Percentiles rank a stretch among this genome's conserved stretches.
These are phyloP conservation scores for Kandelia obovata DNA, from an alignment of 345 rosid species.

Conservation along the genomic window DNA sequence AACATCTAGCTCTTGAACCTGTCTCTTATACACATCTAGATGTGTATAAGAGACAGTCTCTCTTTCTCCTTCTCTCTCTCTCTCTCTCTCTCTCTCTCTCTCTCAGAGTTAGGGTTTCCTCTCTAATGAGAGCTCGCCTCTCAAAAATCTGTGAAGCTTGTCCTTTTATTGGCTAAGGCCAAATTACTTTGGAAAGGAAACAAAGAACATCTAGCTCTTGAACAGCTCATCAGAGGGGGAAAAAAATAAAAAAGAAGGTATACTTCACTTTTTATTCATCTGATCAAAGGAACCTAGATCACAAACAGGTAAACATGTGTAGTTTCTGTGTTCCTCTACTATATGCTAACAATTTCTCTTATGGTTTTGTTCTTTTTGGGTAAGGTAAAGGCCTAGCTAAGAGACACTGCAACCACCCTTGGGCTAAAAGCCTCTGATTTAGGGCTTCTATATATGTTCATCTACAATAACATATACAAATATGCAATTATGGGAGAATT, in stretches of 20 bases:
- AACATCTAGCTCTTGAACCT: slow-evolving; percentile 22
- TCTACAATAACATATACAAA: slow-evolving; percentile 2
- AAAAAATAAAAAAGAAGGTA: slow-evolving; percentile 13
- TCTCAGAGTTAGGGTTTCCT: slow-evolving; percentile 43
- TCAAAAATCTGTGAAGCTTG: slow-evolving; percentile 17
- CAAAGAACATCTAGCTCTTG: slow-evolving; percentile 26
- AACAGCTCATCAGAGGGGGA: slow-evolving; percentile 6
- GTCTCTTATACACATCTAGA: too few relatives aligned
- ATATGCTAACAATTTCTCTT: slow-evolving; percentile 10
- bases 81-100: slow-evolving; percentile 12
- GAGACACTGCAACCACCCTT: slow-evolving; percentile 23
- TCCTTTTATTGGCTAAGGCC: slow-evolving; percentile 25
- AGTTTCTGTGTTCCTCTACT: slow-evolving; percentile 12
- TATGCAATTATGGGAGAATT: slow-evolving; percentile 18
- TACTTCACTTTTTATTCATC: slow-evolving; percentile 32
- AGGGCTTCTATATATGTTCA: slow-evolving; percentile 34
- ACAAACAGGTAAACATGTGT: slow-evolving; percentile 29
- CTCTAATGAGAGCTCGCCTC: slow-evolving; percentile 18
- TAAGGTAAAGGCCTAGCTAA: slow-evolving; percentile 31
- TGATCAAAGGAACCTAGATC: slow-evolving; percentile 36
- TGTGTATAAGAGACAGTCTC: too few relatives aligned
- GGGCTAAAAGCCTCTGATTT: slow-evolving; percentile 33
- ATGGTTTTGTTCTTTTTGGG: slow-evolving; percentile 22
- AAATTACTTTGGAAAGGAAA: slow-evolving; percentile 26
- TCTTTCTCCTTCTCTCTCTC: background rate